Evolutionary conservation across 306 rosid species (phyloP).

Genomic region (Mimosa pudica): DNA sequence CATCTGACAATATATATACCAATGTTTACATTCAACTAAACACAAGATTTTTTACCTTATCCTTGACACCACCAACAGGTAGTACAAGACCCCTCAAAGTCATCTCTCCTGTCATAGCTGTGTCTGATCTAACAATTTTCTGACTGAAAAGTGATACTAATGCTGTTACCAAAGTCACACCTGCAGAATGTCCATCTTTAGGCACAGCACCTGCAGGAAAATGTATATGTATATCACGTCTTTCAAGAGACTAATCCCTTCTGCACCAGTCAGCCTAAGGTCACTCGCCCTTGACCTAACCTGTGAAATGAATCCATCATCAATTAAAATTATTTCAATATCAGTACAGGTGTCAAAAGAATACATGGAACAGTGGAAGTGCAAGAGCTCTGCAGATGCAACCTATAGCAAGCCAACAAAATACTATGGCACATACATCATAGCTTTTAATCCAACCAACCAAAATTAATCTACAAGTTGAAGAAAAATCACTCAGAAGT

Average conservation of each 20-base stretch:
- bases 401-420: not conserved
- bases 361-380: slow-evolving; percentile 13
- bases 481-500: not conserved
- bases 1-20: not conserved
- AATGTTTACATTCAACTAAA: slow-evolving; percentile 11
- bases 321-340: slow-evolving; percentile 35
- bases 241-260: slow-evolving; percentile 70
- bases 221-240: slow-evolving; percentile 95
- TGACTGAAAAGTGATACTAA: slow-evolving; percentile 85
- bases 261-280: slow-evolving; percentile 69
- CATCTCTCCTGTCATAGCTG: slow-evolving; percentile 99
- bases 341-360: slow-evolving; percentile 18
- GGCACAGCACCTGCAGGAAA: slow-evolving; percentile 99
- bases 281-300: slow-evolving; percentile 87
- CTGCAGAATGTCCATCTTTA: slow-evolving; percentile 99
- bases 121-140: slow-evolving; percentile 85
- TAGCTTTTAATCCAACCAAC: slow-evolving; percentile 24
- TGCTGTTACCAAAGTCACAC: slow-evolving; percentile 97
- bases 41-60: slow-evolving; percentile 61
- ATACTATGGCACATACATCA: not conserved
- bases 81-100: slow-evolving; percentile 96
- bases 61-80: slow-evolving; percentile 98
- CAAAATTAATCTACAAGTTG: slow-evolving; percentile 11
- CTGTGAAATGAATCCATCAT: slow-evolving; percentile 43
- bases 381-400: not conserved